Percentiles rank a stretch among this genome's conserved stretches.
Conservation (phyloP, 306 rosid species). For the Notholithocarpus densiflorus region DNA sequence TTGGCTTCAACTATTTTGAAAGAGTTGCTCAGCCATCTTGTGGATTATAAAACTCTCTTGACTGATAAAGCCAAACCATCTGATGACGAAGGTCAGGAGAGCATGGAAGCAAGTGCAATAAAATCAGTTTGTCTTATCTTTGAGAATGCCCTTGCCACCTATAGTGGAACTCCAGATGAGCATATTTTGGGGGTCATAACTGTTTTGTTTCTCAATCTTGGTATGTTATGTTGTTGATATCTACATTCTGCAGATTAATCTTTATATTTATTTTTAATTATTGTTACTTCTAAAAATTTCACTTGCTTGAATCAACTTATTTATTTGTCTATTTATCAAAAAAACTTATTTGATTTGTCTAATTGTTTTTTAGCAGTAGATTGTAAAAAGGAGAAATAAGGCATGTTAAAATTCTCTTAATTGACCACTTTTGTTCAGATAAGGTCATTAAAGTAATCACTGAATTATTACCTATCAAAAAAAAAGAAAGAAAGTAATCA, state of each 20-base stretch:
- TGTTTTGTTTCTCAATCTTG: slow-evolving; percentile 69
- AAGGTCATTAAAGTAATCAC: neutral
- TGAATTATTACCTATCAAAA: neutral
- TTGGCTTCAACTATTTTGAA: slow-evolving; percentile 61
- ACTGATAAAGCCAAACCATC: slow-evolving; percentile 29
- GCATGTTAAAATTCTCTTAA: neutral
- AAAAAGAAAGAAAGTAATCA: neutral
- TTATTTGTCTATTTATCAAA: neutral
- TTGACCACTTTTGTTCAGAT: neutral
- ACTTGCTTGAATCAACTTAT: neutral
- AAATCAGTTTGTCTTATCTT: slow-evolving; percentile 56
- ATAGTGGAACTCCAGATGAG: slow-evolving; percentile 61
- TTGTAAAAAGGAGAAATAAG: neutral
- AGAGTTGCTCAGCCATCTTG: slow-evolving; percentile 52
- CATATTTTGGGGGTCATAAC: slow-evolving; percentile 64
- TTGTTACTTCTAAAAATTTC: neutral
- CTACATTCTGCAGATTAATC: neutral
- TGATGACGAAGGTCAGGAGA: slow-evolving; percentile 35
- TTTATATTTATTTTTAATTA: neutral
- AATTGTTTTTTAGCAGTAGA: neutral
- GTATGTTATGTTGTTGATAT: slow-evolving; percentile 38
- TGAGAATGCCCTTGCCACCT: slow-evolving; percentile 50
- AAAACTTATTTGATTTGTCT: too few species aligned
- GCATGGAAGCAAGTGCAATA: slow-evolving; percentile 41
- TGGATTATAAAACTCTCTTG: slow-evolving; percentile 33